phyloP scores from a whole-genome alignment of 164 flowering plant genomes.

The Chloranthus sessilifolius region DNA sequence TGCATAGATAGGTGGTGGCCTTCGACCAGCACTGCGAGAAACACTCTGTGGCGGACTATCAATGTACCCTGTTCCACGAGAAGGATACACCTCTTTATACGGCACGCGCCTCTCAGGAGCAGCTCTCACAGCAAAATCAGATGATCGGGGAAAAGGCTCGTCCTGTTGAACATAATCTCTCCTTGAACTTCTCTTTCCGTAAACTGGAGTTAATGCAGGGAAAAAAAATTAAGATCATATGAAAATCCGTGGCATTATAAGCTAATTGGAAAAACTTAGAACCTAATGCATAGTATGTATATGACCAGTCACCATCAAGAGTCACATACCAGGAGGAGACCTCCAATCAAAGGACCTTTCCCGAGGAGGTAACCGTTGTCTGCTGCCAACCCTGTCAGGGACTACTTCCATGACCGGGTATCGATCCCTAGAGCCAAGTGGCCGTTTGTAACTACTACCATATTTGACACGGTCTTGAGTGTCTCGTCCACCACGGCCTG shows the following conservation, averaged over 20 bases:
- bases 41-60: conserved; percentile 48
- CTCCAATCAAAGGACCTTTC: conserved; percentile 71
- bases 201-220: conserved; percentile 46
- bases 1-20: conserved; percentile 32
- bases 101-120: conserved; percentile 55
- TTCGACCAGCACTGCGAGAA: conserved; percentile 51
- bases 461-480: conserved; percentile 13
- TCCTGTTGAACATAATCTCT: conserved; percentile 72
- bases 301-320: too few relatives aligned
- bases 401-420: conserved; percentile 42
- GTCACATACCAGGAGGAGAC: conserved; percentile 54
- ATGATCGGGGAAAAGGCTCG: conserved; percentile 55
- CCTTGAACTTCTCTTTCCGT: conserved; percentile 66
- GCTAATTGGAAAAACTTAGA: neutral
- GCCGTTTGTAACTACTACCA: conserved; percentile 42
- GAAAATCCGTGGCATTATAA: neutral
- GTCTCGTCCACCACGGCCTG: conserved; percentile 23
- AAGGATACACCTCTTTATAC: conserved; percentile 61
- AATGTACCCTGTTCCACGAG: conserved; percentile 59
- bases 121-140: conserved; percentile 58
- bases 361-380: conserved; percentile 56
- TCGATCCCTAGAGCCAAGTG: conserved; percentile 50
- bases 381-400: conserved; percentile 42
- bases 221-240: neutral
- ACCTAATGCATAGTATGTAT: neutral